Base-by-base conservation (phyloP, 2,329 filamentous ascomycete species). In the Dothideomycetes sp. region DNA sequence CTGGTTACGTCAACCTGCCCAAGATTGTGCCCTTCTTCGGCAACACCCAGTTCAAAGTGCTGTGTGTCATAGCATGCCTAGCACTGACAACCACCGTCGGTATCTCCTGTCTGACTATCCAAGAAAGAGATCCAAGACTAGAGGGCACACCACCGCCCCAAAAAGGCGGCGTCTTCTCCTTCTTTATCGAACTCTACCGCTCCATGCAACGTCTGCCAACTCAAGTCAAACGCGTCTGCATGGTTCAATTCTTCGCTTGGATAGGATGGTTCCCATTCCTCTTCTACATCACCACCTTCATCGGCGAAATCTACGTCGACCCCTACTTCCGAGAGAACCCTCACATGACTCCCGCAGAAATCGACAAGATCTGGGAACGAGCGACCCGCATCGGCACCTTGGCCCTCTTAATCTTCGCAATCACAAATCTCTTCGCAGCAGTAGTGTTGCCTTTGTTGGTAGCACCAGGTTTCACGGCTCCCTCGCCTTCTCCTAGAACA, bases 271-370 rank as follows among this genome's bases (percentile, higher is more conserved):
- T 95, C 54, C 88, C 88, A 1, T 48, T 46, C 33, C 71, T 96
- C 3, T 95, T 94, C 64, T 96, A 96, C 66, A 86, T 86, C 4
- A 94, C 87, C 1, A 93, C 86, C 13, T 96, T 91, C 60, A 82
- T 95, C 51, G 88, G 84, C 47, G 86, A 94, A 57, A 84, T 96
- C 43, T 94, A 94, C 53, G 83, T 86, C 13, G 82, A 94, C 56
- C 86, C 86, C 0, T 83, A 74, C 51, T 79, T 95, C 37, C 71
- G 78, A 49, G 67, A 74, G 37, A 83, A 94, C 50, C 87, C 86
- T 0, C 65, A 89, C 57, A 81, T 94, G 70, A 74, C 79, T 1
- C 73, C 80, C 0, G 70, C 74, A 12, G 79, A 95, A 52, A 77
- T 95, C 45, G 80, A 94, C 53, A 63, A 69, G 35, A 71, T 88